A percentile compares a stretch with the other conserved stretches of the same genome.
Conservation (phyloP, 2,329 filamentous ascomycete species). For the Podosphaera fusca region DNA sequence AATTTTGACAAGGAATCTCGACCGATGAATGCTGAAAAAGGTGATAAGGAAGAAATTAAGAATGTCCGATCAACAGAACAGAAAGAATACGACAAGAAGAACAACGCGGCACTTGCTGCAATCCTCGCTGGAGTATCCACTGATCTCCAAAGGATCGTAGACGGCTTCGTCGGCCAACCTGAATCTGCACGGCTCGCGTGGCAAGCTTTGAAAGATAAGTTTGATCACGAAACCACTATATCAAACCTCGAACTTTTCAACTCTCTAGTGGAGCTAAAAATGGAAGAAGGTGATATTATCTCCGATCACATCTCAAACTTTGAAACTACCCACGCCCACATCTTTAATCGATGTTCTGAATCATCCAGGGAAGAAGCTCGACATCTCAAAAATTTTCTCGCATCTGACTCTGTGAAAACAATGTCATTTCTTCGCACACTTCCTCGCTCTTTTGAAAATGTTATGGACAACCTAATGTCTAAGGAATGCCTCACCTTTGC, state of each 20-base stretch:
- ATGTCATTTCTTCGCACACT: constrained; percentile 1
- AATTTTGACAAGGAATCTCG: too few relatives aligned
- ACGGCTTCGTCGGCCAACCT: background rate
- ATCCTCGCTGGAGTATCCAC: background rate
- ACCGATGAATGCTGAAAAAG: too few relatives aligned
- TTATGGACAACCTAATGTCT: background rate
- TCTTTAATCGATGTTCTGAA: too few relatives aligned
- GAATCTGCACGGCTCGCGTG: background rate
- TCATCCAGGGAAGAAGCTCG: too few relatives aligned
- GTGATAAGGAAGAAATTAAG: too few relatives aligned
- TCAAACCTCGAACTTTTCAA: background rate
- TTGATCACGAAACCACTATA: background rate
- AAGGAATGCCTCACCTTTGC: background rate
- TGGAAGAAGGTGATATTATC: background rate
- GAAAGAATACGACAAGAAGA: background rate
- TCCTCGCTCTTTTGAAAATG: background rate
- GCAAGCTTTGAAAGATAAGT: background rate
- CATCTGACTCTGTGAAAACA: background rate
- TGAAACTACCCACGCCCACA: too few relatives aligned
- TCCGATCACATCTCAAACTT: background rate
- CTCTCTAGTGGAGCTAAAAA: background rate
- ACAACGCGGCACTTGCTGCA: background rate
- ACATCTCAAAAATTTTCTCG: background rate
- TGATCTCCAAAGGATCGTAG: background rate
- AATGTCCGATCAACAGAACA: too few relatives aligned